Percentiles rank a stretch among this genome's conserved stretches.
Conservation (phyloP, 2,329 filamentous ascomycete species). For the Coleophoma crateriformis region DNA sequence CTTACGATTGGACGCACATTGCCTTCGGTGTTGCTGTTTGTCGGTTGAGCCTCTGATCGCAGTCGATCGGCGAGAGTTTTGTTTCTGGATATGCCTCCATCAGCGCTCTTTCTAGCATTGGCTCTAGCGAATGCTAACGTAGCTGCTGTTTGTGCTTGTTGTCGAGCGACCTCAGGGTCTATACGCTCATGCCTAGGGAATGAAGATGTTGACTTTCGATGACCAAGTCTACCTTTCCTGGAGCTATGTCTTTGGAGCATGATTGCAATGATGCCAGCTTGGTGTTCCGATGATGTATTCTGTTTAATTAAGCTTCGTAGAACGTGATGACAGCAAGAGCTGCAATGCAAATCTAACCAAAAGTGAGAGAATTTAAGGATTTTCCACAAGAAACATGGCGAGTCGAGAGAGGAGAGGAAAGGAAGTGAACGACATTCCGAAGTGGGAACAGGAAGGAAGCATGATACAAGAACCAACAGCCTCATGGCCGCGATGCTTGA, state of each 20-base stretch:
- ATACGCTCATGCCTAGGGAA: slow-evolving; percentile 43
- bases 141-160: slow-evolving; percentile 59
- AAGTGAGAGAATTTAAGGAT: slow-evolving; percentile 10
- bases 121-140: slow-evolving; percentile 52
- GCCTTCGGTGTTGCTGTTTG: slow-evolving; percentile 13
- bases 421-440: slow-evolving; percentile 16
- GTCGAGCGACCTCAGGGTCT: slow-evolving; percentile 40
- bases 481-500: no score
- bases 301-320: slow-evolving; percentile 19
- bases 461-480: no score
- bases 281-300: slow-evolving; percentile 12
- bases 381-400: slow-evolving; percentile 5
- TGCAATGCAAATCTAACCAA: slow-evolving; percentile 22
- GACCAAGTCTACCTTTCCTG: slow-evolving; percentile 32
- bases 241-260: slow-evolving; percentile 35
- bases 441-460: slow-evolving; percentile 12
- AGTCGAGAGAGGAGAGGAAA: slow-evolving; percentile 30
- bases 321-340: slow-evolving; percentile 17
- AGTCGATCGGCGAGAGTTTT: slow-evolving; percentile 6
- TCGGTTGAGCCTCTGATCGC: slow-evolving; percentile 10
- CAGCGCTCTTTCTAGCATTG: slow-evolving; percentile 33
- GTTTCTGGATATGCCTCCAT: slow-evolving; percentile 14
- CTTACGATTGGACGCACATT: slow-evolving; percentile 23
- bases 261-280: slow-evolving; percentile 11
- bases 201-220: slow-evolving; percentile 49